Conservation (phyloP, 768 basidiomycete species). For the Naganishia kalamii region DNA sequence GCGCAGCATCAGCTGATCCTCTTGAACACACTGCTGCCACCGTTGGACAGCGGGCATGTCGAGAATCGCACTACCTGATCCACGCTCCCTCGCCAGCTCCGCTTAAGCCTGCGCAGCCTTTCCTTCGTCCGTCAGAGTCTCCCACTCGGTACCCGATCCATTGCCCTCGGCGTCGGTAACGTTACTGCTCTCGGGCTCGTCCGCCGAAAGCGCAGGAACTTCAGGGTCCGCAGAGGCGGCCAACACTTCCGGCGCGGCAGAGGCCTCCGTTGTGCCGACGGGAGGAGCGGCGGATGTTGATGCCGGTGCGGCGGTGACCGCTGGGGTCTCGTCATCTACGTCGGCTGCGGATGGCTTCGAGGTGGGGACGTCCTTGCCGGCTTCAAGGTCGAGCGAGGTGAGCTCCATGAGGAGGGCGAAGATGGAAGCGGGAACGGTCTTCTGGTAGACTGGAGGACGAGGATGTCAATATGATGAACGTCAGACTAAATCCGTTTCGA, state of each 20-base stretch:
- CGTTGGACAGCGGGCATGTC: no score
- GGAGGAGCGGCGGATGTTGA: slow-evolving; percentile 14
- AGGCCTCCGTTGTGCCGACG: slow-evolving; percentile 1
- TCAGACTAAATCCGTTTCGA: not conserved
- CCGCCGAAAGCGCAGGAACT: slow-evolving; percentile 1
- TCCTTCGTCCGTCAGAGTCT: slow-evolving; percentile 21
- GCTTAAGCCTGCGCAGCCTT: slow-evolving; percentile 15
- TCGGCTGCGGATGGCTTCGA: slow-evolving; percentile 1
- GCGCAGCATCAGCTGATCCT: no score
- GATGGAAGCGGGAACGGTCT: slow-evolving; percentile 66
- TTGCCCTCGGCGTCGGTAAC: not conserved
- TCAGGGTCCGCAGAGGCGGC: slow-evolving; percentile 16
- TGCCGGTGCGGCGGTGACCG: not conserved
- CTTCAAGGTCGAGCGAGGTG: slow-evolving; percentile 69
- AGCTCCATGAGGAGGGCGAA: slow-evolving; percentile 54
- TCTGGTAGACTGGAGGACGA: slow-evolving; percentile 62
- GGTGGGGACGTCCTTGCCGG: slow-evolving; percentile 3
- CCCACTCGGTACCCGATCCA: slow-evolving; percentile 20
- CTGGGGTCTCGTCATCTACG: slow-evolving; percentile 11
- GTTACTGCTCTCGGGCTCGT: not conserved
- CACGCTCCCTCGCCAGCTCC: no score
- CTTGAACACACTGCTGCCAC: no score
- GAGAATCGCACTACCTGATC: no score
- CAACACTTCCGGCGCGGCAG: slow-evolving; percentile 13
- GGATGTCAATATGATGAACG: not conserved